phyloP scores from a whole-genome alignment of 352 stramenopile species.

The Halophytophthora batemanensis region DNA sequence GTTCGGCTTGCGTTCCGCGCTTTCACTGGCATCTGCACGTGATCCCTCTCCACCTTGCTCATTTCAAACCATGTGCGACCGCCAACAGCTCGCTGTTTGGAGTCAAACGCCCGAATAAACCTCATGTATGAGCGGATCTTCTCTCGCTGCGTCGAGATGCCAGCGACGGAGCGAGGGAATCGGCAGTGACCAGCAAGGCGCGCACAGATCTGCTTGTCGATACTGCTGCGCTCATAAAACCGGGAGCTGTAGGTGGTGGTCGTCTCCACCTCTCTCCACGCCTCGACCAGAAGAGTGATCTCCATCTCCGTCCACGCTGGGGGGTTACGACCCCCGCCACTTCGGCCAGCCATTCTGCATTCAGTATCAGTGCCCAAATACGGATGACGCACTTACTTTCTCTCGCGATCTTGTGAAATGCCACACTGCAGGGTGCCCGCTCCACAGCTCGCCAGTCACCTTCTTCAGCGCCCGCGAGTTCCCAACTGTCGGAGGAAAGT shows the following conservation, averaged over 20 bases:
- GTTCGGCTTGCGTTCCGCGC: neutral
- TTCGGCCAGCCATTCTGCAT: constrained; percentile 1
- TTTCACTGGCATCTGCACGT: neutral
- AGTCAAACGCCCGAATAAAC: neutral
- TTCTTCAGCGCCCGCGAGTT: no score
- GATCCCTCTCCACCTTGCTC: neutral
- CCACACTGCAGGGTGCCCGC: no score
- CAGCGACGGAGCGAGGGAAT: no score
- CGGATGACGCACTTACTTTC: no score
- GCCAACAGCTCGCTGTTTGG: neutral
- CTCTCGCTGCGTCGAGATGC: neutral
- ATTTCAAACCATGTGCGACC: constrained; percentile 1
- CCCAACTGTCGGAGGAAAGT: no score
- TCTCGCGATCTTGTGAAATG: no score
- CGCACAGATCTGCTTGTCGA: constrained; percentile 4
- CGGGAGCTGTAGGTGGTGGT: neutral
- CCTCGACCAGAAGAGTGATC: constrained; percentile 7
- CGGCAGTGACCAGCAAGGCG: neutral
- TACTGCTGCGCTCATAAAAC: neutral
- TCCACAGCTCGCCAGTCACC: no score
- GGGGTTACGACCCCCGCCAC: constrained; percentile 2
- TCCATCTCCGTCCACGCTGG: constrained; percentile 17
- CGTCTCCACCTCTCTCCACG: constrained; percentile 5
- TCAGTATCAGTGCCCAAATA: neutral
- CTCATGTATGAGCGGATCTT: constrained; percentile 4